These are phyloP conservation scores for Suillus variegatus DNA, from an alignment of 768 basidiomycete species.

Conservation along the genomic window DNA sequence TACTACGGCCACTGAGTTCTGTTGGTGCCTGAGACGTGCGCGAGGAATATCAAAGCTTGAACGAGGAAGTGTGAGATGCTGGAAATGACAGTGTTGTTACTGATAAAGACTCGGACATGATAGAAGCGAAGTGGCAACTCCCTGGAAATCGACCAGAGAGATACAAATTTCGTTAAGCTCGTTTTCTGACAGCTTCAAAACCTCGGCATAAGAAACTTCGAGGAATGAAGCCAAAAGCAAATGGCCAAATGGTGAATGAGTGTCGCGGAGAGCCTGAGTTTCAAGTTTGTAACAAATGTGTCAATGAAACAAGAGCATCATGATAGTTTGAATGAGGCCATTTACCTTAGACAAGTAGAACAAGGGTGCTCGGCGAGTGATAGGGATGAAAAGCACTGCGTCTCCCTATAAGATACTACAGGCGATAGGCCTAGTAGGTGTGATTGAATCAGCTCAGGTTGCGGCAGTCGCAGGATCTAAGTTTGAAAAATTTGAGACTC, in stretches of 20 bases:
- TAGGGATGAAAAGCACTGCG: not conserved
- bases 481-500: no score
- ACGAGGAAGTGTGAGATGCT: conserved; percentile 49
- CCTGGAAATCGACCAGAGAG: conserved; percentile 45
- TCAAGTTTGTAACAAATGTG: not conserved
- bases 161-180: conserved; percentile 40
- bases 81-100: conserved; percentile 50
- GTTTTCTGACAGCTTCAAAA: conserved; percentile 36
- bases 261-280: conserved; percentile 44
- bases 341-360: not conserved
- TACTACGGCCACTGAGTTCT: conserved; percentile 6
- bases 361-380: not conserved
- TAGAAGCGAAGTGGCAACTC: conserved; percentile 38
- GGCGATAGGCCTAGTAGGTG: no score
- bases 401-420: not conserved
- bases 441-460: no score
- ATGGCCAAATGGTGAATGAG: conserved; percentile 40
- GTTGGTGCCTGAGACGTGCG: conserved; percentile 33
- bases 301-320: not conserved
- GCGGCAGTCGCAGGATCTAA: not conserved
- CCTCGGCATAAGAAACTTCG: conserved; percentile 49
- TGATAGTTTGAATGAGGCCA: not conserved
- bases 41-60: conserved; percentile 57
- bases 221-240: conserved; percentile 52
- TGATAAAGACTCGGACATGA: not conserved